phyloP scores from a whole-genome alignment of 2,329 filamentous ascomycete genomes.

The Cytospora piceicola region DNA sequence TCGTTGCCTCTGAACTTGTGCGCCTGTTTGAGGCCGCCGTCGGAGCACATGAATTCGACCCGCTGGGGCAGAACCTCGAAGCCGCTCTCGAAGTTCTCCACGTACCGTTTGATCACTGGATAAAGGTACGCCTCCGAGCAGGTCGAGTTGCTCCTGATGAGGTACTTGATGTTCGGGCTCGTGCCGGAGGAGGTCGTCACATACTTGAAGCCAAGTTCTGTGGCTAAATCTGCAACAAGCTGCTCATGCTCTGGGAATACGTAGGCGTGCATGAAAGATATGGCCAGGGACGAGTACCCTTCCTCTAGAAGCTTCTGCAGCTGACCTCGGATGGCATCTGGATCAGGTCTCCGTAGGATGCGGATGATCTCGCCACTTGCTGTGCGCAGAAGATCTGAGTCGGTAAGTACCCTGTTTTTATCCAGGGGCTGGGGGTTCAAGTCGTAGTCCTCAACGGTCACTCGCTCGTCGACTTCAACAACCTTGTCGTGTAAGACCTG shows the following conservation, averaged over 20 bases:
- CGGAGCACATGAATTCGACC: slow-evolving; percentile 68
- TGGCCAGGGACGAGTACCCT: slow-evolving; percentile 49
- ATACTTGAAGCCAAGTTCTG: slow-evolving; percentile 63
- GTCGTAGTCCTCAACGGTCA: slow-evolving; percentile 75
- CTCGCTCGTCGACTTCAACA: slow-evolving; percentile 71
- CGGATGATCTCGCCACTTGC: slow-evolving; percentile 68
- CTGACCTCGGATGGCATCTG: slow-evolving; percentile 54
- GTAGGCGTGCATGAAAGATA: slow-evolving; percentile 71
- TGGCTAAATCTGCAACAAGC: slow-evolving; percentile 62
- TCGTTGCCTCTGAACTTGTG: slow-evolving; percentile 65
- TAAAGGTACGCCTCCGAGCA: slow-evolving; percentile 75
- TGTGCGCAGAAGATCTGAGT: slow-evolving; percentile 58
- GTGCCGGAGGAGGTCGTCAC: slow-evolving; percentile 68
- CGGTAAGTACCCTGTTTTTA: slow-evolving; percentile 41
- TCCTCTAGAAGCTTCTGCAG: slow-evolving; percentile 62
- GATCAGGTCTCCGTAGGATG: slow-evolving; percentile 59
- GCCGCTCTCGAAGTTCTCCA: slow-evolving; percentile 65
- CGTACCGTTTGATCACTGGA: slow-evolving; percentile 70
- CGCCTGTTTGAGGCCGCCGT: slow-evolving; percentile 52
- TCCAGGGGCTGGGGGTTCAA: slow-evolving; percentile 60
- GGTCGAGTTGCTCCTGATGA: slow-evolving; percentile 69
- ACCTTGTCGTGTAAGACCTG: slow-evolving; percentile 70
- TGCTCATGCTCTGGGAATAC: slow-evolving; percentile 69
- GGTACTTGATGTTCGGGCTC: slow-evolving; percentile 72
- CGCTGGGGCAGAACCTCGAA: slow-evolving; percentile 61